Percentiles rank a stretch among this genome's conserved stretches.
Conservation (phyloP, 139 green algal genomes). For the Haematococcus sp. region DNA sequence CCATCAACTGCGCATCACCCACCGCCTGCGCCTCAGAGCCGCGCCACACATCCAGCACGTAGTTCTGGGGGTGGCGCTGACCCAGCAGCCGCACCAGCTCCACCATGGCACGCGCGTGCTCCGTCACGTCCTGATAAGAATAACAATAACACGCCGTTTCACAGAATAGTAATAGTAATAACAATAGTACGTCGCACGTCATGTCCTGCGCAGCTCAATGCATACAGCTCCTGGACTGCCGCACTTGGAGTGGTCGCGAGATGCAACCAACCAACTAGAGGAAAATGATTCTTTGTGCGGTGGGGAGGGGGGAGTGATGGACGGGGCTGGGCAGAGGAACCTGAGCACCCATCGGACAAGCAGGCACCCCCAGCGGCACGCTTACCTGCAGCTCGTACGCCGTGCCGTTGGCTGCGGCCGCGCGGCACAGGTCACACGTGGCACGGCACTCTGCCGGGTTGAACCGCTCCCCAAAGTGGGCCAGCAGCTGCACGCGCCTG, state of each 20-base stretch:
- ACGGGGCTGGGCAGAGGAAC: neutral
- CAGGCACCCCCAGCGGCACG: neutral
- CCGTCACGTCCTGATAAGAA: slow-evolving; percentile 49
- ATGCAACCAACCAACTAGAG: neutral
- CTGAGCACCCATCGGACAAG: neutral
- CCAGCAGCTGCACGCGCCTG: slow-evolving; percentile 73
- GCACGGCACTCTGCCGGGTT: slow-evolving; percentile 46
- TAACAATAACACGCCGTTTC: too few relatives aligned
- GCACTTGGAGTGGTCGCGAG: too few relatives aligned
- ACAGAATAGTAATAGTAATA: too few relatives aligned
- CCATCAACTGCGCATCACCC: neutral
- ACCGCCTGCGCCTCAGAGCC: slow-evolving; percentile 25
- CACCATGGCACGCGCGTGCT: slow-evolving; percentile 39
- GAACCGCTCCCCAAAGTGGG: slow-evolving; percentile 87
- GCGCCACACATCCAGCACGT: slow-evolving; percentile 34
- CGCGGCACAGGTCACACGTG: slow-evolving; percentile 78
- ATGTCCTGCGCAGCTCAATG: neutral
- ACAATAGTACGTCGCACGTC: too few relatives aligned
- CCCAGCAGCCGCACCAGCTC: slow-evolving; percentile 34
- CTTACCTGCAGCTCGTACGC: slow-evolving; percentile 12
- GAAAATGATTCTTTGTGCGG: neutral
- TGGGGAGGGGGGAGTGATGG: neutral
- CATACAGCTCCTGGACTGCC: neutral
- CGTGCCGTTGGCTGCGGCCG: slow-evolving; percentile 12
- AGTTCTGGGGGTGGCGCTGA: neutral